phyloP scores from a whole-genome alignment of 2,329 filamentous ascomycete genomes.

The Macroventuria anomochaeta region DNA sequence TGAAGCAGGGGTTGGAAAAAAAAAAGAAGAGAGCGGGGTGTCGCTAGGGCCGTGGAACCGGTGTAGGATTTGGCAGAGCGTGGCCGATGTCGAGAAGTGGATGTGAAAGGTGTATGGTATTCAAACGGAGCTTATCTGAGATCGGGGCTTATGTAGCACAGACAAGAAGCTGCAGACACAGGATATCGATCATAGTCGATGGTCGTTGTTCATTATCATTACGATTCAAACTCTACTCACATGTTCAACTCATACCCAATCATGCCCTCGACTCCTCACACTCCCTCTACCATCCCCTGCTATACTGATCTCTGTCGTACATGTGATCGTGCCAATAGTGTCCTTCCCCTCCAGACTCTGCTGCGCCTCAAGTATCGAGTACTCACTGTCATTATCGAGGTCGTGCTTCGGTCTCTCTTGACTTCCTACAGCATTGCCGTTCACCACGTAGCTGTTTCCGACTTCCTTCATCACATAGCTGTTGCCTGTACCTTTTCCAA shows the following conservation, averaged over 20 bases:
- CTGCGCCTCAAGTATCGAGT: conserved; percentile 5
- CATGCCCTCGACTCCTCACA: conserved; percentile 2
- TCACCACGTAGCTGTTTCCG: conserved; percentile 16
- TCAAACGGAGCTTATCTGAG: too few relatives aligned
- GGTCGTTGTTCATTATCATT: neutral
- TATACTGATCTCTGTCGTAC: conserved; percentile 12
- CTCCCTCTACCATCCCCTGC: conserved; percentile 5
- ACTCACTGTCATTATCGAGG: conserved; percentile 14
- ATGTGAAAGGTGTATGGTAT: too few relatives aligned
- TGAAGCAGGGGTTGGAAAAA: too few relatives aligned
- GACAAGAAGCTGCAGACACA: too few relatives aligned
- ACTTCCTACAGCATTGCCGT: neutral
- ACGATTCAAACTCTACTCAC: neutral
- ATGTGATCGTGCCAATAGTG: neutral
- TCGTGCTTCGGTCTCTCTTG: conserved; percentile 9
- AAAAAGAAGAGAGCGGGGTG: too few relatives aligned
- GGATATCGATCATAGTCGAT: too few relatives aligned
- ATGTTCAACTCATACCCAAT: conserved; percentile 1
- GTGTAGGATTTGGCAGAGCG: too few relatives aligned
- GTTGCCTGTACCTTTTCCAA: conserved; percentile 18
- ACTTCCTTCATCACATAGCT: conserved; percentile 26
- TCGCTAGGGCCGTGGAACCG: too few relatives aligned
- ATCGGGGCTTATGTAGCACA: too few relatives aligned
- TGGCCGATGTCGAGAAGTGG: too few relatives aligned
- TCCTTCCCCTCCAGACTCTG: conserved; percentile 6